Evolutionary conservation across 2,329 filamentous ascomycete genomes (phyloP).

Genomic region (Monosporascus sp.): DNA sequence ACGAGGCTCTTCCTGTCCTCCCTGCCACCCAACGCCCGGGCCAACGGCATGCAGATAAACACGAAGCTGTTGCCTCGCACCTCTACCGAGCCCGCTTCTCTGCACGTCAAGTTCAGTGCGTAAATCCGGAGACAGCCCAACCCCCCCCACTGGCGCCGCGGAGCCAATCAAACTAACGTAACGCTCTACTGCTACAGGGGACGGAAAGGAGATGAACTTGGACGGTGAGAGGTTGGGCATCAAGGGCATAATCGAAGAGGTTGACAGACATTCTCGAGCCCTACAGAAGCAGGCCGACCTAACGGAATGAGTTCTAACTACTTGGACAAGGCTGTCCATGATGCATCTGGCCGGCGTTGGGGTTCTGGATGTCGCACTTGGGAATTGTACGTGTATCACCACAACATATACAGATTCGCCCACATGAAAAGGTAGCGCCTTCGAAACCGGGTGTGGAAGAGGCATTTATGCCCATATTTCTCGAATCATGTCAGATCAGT

Average conservation of each 20-base stretch:
- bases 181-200: constrained; percentile 52
- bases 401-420: background rate
- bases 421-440: no score
- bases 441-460: no score
- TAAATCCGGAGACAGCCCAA: constrained; percentile 12
- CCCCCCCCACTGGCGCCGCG: background rate
- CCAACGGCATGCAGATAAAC: constrained; percentile 68
- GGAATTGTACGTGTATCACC: constrained; percentile 3
- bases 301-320: constrained; percentile 30
- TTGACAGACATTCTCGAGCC: constrained; percentile 80
- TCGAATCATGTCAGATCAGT: background rate
- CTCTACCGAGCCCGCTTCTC: constrained; percentile 61
- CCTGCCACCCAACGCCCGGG: constrained; percentile 73
- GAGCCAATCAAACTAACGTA: constrained; percentile 14
- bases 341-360: background rate
- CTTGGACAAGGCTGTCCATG: constrained; percentile 9
- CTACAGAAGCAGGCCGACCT: constrained; percentile 81
- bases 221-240: constrained; percentile 78
- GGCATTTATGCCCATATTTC: background rate
- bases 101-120: constrained; percentile 83
- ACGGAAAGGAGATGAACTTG: constrained; percentile 84
- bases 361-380: background rate
- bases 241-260: constrained; percentile 79
- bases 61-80: constrained; percentile 68
- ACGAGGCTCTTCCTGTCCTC: constrained; percentile 83